These are phyloP conservation scores for Podospora appendiculata DNA, from an alignment of 495 filamentous ascomycete genomes.

Conservation along the genomic window DNA sequence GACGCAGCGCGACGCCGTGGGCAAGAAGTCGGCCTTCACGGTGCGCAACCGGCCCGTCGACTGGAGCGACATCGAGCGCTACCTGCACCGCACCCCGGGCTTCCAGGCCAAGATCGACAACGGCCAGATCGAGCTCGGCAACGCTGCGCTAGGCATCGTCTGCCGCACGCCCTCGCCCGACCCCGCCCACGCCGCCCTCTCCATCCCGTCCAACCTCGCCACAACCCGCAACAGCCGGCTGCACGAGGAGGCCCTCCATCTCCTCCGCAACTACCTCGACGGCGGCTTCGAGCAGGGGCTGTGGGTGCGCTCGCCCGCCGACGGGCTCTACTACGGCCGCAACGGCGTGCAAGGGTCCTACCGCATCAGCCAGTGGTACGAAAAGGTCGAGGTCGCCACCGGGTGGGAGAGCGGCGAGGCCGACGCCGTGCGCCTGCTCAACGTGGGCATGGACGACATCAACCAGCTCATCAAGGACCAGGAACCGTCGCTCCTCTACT, in stretches of 20 bases:
- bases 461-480: conserved; percentile 11
- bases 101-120: conserved; percentile 15
- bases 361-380: conserved; percentile 12
- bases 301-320: conserved; percentile 15
- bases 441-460: conserved; percentile 13
- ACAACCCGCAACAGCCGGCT: conserved; percentile 17
- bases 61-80: conserved; percentile 27
- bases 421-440: conserved; percentile 10
- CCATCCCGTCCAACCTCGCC: conserved; percentile 20
- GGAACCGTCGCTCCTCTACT: conserved; percentile 7
- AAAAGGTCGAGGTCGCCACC: conserved; percentile 6
- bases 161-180: conserved; percentile 28
- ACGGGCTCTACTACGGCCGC: conserved; percentile 8
- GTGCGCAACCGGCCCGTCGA: conserved; percentile 26
- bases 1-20: conserved; percentile 20
- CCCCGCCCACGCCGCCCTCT: conserved; percentile 3
- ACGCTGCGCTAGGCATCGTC: conserved; percentile 14
- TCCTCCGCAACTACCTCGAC: conserved; percentile 23
- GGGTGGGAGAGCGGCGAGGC: conserved; percentile 7
- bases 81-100: conserved; percentile 20
- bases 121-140: conserved; percentile 18
- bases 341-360: conserved; percentile 3
- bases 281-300: conserved; percentile 19
- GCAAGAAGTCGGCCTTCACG: conserved; percentile 24
- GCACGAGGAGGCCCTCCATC: conserved; percentile 24